Percentiles rank a stretch among this genome's conserved stretches.
Evolutionary conservation across 225 moss, liverwort and hornwort species (phyloP).

Genomic region (Pseudoscleropodium purum): DNA sequence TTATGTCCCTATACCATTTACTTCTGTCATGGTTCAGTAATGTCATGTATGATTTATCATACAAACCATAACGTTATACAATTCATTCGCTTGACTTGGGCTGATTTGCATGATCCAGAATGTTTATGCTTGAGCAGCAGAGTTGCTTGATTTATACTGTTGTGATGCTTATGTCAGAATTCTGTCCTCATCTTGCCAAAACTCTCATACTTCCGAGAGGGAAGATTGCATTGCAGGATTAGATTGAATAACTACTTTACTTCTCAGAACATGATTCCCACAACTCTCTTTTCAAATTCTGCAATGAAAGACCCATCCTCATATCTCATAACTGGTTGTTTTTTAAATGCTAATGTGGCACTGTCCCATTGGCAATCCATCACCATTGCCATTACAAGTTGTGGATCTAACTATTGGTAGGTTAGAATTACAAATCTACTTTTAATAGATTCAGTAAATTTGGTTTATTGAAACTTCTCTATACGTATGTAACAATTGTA

Average conservation of each 20-base stretch:
- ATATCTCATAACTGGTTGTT: too few species aligned
- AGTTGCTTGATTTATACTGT: background rate
- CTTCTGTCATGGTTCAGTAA: background rate
- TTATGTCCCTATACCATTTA: background rate
- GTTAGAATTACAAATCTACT: too few species aligned
- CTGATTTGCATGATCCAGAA: background rate
- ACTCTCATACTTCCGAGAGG: background rate
- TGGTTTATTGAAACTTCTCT: background rate
- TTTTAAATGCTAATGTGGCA: too few species aligned
- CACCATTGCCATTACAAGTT: too few species aligned
- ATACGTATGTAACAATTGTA: background rate
- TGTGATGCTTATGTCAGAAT: background rate
- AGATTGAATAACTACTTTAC: background rate
- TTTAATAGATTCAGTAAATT: too few species aligned
- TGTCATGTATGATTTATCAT: too few species aligned
- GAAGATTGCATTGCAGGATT: background rate
- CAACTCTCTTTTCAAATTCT: too few species aligned
- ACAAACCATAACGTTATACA: background rate
- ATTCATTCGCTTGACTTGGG: background rate
- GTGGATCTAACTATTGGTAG: too few species aligned
- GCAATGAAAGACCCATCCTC: too few species aligned
- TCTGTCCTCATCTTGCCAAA: too few species aligned
- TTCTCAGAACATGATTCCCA: background rate
- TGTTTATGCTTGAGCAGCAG: background rate
- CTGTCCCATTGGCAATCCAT: too few species aligned